Conservation (phyloP, 768 basidiomycete species). For the Tylopilus plumbeoviolaceoides region DNA sequence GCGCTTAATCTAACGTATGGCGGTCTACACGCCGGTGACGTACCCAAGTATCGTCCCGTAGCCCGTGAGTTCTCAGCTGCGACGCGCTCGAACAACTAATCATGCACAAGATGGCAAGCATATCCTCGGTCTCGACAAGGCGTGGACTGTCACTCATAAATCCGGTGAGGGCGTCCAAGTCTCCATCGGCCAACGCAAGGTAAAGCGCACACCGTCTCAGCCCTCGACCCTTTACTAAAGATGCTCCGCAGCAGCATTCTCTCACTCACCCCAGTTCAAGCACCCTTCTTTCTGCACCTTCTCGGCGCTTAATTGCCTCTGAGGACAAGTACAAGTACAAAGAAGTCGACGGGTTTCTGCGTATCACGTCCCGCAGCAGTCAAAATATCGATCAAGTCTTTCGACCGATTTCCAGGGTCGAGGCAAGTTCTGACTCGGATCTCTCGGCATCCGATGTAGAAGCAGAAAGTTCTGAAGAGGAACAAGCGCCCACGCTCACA, state of each 20-base stretch:
- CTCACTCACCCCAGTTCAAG: conserved; percentile 57
- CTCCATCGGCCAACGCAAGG: conserved; percentile 43
- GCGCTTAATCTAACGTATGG: conserved; percentile 63
- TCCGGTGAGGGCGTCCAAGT: conserved; percentile 65
- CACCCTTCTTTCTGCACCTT: conserved; percentile 48
- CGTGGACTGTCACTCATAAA: conserved; percentile 46
- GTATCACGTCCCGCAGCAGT: conserved; percentile 43
- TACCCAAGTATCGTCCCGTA: conserved; percentile 62
- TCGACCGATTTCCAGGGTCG: conserved; percentile 42
- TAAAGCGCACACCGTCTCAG: conserved; percentile 15
- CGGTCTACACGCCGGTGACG: conserved; percentile 53
- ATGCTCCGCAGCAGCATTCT: conserved; percentile 37
- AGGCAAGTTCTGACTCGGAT: conserved; percentile 33
- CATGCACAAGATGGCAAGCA: conserved; percentile 42
- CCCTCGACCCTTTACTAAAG: conserved; percentile 3
- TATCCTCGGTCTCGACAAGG: conserved; percentile 57
- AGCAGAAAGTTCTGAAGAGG: conserved; percentile 35
- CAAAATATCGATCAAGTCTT: conserved; percentile 40
- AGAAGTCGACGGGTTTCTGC: conserved; percentile 67
- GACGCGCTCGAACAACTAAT: conserved; percentile 42
- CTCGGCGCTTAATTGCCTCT: conserved; percentile 42
- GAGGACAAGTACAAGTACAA: conserved; percentile 44
- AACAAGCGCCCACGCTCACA: conserved; percentile 34
- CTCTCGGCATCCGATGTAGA: conserved; percentile 29
- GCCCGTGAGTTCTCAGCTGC: conserved; percentile 42